Base-by-base conservation (phyloP, 306 rosid species). In the Lablab purpureus region DNA sequence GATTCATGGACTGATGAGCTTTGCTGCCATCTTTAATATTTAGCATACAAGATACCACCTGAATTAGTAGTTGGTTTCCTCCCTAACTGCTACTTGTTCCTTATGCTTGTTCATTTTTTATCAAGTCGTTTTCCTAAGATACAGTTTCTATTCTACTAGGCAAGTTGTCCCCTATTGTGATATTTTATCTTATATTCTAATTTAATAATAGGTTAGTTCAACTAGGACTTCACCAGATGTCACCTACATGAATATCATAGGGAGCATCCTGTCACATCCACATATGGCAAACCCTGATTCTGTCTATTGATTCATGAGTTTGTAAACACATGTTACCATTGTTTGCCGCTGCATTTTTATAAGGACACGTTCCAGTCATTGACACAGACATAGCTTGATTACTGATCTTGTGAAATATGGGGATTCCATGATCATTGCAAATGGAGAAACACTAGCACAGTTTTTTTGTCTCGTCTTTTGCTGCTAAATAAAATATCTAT, bases 251-350 rank as follows among this genome's bases (percentile, higher is more conserved):
- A 60, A 52, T 12, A 25, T 54, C 43, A 54, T n/a, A 1, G 8
- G 14, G 23, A 11, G 63, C 55, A 60, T 18, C 30, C 10, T 79
- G 77, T 79, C 71, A 59, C 77, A 14, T 79, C 63, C 18, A 36
- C 1, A 3, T 11, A 37, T 21, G 22, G 28, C 13, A 18, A 1
- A n/a, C 25, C 30, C 56, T 43, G 37, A 71, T 72, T 63, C 15
- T 80, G 12, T 79, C 71, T 32, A 14, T 6, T 68, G 19, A 34
- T 69, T 30, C 74, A 23, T 12, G 43, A 2, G 12, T 30, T 63
- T 51, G 4, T 71, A 59, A 52, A 19, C 23, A 77, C 75, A 58
- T 77, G 67, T 55, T 79, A 65, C 12, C 51, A 36, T 7, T 73
- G 73, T 65, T 54, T 43, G 36, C 36, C 34, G 21, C 11, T 56